Evolutionary conservation across 495 filamentous ascomycete species (phyloP), one percentile per base, ranked within the genome.

Genomic region (Poronia punctata): DNA sequence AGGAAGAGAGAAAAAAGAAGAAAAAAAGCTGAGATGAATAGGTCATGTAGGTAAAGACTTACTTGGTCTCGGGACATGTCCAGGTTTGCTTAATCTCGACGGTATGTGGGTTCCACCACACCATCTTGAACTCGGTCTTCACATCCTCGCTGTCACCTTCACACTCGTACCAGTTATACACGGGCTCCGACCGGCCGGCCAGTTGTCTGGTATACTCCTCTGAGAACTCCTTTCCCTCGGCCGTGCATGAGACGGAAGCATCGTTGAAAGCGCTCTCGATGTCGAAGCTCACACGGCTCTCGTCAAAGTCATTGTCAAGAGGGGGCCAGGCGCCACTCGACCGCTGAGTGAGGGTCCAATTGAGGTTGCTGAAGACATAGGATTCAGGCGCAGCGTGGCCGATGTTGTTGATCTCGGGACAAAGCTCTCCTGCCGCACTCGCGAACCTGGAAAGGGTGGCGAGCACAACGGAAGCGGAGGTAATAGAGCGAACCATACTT

Each of bases 141-240:
- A 40, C 37, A 15, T 29, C 37, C 1, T 3, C 1, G 7, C 37
- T 39, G 3, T 14, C 8, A 9, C 25, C 19, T 14, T 40, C n/a
- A 20, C 37, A 40, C 6, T 10, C 0, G 17, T 21, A 31, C 37
- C 37, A 40, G 1, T 15, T 23, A 23, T 40, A 40, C 17, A 14
- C 17, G n/a, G 37, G 37, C 25, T 12, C 22, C n/a, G n/a, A n/a
- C 37, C 16, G 15, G 1, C 37, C 37, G 0, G 37, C 37, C 1
- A 40, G 37, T 27, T 40, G 37, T 8, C 37, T 23, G 7, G 12
- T 12, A 10, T 40, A 40, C n/a, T 40, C 37, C 26, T 40, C 37
- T 4, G 37, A 40, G 18, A 40, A 40, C 26, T 40, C 25, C 26
- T 10, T 30, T 1, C 37, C 37, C 10, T 22, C 5, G 6, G 37